A percentile compares a stretch with the other conserved stretches of the same genome.
phyloP scores from a whole-genome alignment of 768 basidiomycete species.

The Hericium rajendrae region DNA sequence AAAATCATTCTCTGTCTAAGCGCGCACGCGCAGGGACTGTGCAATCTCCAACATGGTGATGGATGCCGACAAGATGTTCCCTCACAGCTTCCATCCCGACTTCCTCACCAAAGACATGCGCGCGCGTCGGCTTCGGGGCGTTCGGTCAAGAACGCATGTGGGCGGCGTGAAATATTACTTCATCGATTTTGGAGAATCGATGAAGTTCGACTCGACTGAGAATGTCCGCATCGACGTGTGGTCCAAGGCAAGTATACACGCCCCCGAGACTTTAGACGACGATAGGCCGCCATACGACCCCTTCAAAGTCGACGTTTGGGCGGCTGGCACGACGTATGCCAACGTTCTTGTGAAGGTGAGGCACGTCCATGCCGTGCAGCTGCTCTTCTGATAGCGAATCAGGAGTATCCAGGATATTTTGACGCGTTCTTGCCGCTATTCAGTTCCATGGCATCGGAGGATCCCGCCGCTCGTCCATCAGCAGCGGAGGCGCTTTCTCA shows the following conservation, averaged over 20 bases:
- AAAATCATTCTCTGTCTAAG: background rate
- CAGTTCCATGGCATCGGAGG: background rate
- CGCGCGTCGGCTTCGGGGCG: background rate
- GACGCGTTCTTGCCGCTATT: background rate
- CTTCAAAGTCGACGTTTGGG: background rate
- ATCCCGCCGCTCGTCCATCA: background rate
- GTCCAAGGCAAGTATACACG: background rate
- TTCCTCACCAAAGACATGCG: background rate
- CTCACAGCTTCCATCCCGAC: background rate
- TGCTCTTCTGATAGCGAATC: background rate
- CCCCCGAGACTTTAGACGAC: background rate
- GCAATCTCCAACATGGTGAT: background rate
- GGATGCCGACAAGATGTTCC: background rate
- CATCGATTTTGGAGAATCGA: background rate
- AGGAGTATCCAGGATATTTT: background rate
- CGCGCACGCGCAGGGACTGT: background rate
- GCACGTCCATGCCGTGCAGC: background rate
- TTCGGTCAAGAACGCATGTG: background rate
- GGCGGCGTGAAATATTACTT: background rate
- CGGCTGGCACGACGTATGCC: background rate
- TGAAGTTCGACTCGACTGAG: background rate
- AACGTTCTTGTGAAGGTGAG: background rate
- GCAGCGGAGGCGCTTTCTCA: background rate
- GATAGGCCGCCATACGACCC: background rate
- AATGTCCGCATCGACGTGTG: background rate